phyloP scores from a whole-genome alignment of 2,329 filamentous ascomycete genomes.

The Nectriaceae sp. region DNA sequence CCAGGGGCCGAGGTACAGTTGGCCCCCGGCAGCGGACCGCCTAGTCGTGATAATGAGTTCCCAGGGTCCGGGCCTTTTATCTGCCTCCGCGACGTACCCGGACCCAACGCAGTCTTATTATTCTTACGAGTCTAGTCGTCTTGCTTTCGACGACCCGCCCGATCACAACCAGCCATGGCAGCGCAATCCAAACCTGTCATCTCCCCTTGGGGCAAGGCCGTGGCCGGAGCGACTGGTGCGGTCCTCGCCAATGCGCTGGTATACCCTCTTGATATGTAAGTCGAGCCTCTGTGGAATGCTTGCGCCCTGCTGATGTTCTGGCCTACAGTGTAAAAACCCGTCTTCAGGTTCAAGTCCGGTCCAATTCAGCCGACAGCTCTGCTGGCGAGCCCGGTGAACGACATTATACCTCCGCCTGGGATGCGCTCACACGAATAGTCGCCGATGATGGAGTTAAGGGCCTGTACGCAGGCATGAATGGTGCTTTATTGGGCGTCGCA shows the following conservation, averaged over 20 bases:
- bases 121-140: neutral
- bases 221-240: constrained; percentile 89
- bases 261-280: constrained; percentile 95
- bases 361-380: constrained; percentile 55
- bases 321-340: constrained; percentile 83
- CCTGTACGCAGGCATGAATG: constrained; percentile 86
- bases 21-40: constrained; percentile 21
- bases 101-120: constrained; percentile 6
- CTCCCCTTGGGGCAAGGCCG: constrained; percentile 89
- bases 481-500: constrained; percentile 85
- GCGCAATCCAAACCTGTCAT: constrained; percentile 68
- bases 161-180: constrained; percentile 43
- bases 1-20: constrained; percentile 22
- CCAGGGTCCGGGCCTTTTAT: constrained; percentile 8
- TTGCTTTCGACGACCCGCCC: neutral
- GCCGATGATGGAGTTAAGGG: constrained; percentile 78
- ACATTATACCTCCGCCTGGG: constrained; percentile 85
- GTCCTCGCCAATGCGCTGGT: constrained; percentile 94
- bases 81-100: constrained; percentile 11
- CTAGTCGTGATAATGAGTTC: constrained; percentile 16
- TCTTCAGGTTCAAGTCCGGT: constrained; percentile 83
- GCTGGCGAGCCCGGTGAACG: constrained; percentile 50
- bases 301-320: constrained; percentile 1
- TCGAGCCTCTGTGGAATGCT: constrained; percentile 14
- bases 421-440: constrained; percentile 84